Conservation (phyloP, 2,329 filamentous ascomycete genomes). For the Fusarium chaquense region DNA sequence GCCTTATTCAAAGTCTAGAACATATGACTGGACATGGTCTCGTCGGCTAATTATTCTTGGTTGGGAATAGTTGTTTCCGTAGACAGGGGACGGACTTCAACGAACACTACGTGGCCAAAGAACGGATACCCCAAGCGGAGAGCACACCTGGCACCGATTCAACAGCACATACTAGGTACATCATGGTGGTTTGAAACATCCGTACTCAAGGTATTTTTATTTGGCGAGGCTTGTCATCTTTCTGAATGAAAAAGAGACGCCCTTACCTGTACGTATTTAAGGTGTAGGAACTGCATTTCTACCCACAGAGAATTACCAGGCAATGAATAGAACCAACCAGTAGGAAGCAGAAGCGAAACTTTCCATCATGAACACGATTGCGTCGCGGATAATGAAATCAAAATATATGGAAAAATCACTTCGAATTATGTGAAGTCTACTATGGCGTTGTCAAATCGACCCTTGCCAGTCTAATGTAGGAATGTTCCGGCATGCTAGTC, state of each 20-base stretch:
- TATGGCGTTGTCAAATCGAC: background rate
- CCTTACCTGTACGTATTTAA: too few relatives aligned
- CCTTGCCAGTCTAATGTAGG: background rate
- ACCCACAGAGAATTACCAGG: background rate
- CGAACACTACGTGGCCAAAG: background rate
- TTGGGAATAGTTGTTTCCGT: background rate
- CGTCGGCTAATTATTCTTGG: background rate
- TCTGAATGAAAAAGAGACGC: too few relatives aligned
- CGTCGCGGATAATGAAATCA: background rate
- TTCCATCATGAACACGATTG: background rate
- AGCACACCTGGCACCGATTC: background rate
- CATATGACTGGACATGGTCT: background rate
- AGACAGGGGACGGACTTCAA: background rate
- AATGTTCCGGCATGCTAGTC: background rate
- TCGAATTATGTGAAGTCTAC: background rate
- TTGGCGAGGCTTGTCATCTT: too few relatives aligned
- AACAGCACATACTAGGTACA: background rate
- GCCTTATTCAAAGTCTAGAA: background rate
- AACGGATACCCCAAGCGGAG: background rate
- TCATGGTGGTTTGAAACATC: background rate
- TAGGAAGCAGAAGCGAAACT: fast-evolving
- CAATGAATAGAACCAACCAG: fast-evolving
- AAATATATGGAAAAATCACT: background rate
- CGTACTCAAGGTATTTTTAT: too few relatives aligned
- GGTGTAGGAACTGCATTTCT: too few relatives aligned